Percentiles rank a stretch among this genome's conserved stretches.
Conservation (phyloP, 345 rosid species). For the Xanthoceras sorbifolium region DNA sequence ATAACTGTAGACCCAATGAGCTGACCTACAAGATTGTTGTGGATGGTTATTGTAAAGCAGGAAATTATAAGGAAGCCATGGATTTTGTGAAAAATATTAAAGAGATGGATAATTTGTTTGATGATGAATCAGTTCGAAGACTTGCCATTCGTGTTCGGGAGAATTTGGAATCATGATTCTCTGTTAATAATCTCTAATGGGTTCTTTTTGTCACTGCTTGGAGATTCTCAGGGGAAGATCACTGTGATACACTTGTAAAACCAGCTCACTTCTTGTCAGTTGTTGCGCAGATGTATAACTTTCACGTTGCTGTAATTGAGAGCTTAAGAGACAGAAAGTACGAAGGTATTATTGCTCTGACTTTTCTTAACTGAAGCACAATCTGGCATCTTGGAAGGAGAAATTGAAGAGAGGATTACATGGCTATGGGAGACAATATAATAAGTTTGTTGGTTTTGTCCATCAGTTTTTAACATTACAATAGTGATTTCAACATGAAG, state of each 20-base stretch:
- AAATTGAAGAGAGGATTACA: no score
- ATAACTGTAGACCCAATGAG: constrained; percentile 70
- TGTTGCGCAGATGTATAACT: background rate
- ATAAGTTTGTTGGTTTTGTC: no score
- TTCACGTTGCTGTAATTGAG: background rate
- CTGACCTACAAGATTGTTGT: constrained; percentile 85
- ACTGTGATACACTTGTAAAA: background rate
- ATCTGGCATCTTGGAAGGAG: background rate
- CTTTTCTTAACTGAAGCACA: background rate
- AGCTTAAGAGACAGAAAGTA: background rate
- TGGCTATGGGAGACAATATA: no score
- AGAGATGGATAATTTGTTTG: constrained; percentile 52
- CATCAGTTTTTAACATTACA: no score
- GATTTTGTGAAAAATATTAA: constrained; percentile 70
- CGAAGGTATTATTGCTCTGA: background rate
- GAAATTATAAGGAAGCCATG: constrained; percentile 72
- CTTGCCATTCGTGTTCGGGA: constrained; percentile 62
- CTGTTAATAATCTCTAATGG: background rate
- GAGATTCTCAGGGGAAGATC: background rate
- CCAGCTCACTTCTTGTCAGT: background rate
- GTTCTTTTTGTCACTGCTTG: background rate
- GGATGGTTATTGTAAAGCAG: constrained; percentile 77
- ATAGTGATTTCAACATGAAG: no score
- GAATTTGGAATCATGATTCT: constrained; percentile 43
- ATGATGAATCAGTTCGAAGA: constrained; percentile 49